Conservation (phyloP, 495 filamentous ascomycete genomes). For the Penicillium soppii region DNA sequence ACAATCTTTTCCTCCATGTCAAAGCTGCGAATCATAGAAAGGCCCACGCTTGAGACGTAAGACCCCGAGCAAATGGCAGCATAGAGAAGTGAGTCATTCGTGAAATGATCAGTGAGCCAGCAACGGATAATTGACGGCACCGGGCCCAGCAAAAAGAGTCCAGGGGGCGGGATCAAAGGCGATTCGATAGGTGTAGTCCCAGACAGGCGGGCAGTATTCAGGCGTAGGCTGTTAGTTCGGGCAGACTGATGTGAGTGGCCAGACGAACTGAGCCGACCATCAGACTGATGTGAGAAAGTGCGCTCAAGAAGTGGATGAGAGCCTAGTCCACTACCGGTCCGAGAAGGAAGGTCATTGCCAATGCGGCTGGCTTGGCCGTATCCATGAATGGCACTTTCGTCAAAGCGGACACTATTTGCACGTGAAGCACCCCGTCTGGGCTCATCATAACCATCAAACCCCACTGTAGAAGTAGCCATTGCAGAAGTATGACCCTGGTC, state of each 20-base stretch:
- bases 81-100: slow-evolving; percentile 82
- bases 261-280: slow-evolving; percentile 90
- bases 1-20: slow-evolving; percentile 66
- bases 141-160: slow-evolving; percentile 76
- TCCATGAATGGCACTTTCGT: slow-evolving; percentile 91
- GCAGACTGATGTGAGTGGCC: slow-evolving; percentile 81
- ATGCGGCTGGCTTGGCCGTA: slow-evolving; percentile 78
- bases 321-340: slow-evolving; percentile 79
- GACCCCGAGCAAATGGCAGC: slow-evolving; percentile 92
- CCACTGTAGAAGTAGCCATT: slow-evolving; percentile 65
- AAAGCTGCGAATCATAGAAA: slow-evolving; percentile 68
- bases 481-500: slow-evolving; percentile 71
- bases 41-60: slow-evolving; percentile 75
- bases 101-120: slow-evolving; percentile 86
- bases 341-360: slow-evolving; percentile 72
- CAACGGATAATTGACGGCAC: slow-evolving; percentile 93
- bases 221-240: slow-evolving; percentile 77
- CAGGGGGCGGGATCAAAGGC: slow-evolving; percentile 73
- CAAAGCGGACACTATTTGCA: slow-evolving; percentile 98
- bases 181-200: slow-evolving; percentile 62
- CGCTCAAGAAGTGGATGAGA: slow-evolving; percentile 85
- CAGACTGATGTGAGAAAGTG: slow-evolving; percentile 89
- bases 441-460: slow-evolving; percentile 85
- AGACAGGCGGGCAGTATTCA: slow-evolving; percentile 67
- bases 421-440: slow-evolving; percentile 88